A percentile compares a stretch with the other conserved stretches of the same genome.
Evolutionary conservation across 2,329 filamentous ascomycete species (phyloP).

Genomic region (Penicillium sp.): DNA sequence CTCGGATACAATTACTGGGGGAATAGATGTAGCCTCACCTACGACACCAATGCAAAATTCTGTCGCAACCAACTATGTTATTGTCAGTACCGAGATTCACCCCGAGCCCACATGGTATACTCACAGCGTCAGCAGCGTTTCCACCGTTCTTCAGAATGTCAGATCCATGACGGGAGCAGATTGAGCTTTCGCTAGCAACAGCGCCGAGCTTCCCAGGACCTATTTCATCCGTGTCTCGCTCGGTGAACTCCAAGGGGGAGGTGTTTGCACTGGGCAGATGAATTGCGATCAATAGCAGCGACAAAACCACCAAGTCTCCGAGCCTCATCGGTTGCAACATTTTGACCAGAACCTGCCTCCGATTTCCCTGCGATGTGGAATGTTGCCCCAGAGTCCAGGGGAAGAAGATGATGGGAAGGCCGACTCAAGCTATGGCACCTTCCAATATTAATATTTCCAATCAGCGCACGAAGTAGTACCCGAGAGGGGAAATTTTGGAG

Average conservation of each 20-base stretch:
- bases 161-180: constrained; percentile 68
- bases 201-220: constrained; percentile 51
- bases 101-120: constrained; percentile 17
- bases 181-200: constrained; percentile 65
- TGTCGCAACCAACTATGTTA: constrained; percentile 62
- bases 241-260: constrained; percentile 20
- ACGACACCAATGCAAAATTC: constrained; percentile 73
- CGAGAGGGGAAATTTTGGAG: not conserved
- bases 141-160: constrained; percentile 61
- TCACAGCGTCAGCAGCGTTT: constrained; percentile 70
- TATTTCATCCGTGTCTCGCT: not conserved
- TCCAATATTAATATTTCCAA: constrained; percentile 1
- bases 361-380: not conserved
- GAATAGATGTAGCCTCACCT: constrained; percentile 38
- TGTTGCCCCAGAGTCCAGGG: not conserved
- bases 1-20: not conserved
- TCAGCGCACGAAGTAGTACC: not conserved
- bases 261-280: constrained; percentile 23
- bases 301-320: constrained; percentile 17
- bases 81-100: not conserved
- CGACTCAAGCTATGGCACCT: constrained; percentile 17
- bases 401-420: not conserved
- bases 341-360: not conserved
- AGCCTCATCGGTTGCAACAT: constrained; percentile 20
- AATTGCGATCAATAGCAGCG: constrained; percentile 20